Base-by-base conservation (phyloP, 2,329 filamentous ascomycete genomes). In the Aspergillus sp. region DNA sequence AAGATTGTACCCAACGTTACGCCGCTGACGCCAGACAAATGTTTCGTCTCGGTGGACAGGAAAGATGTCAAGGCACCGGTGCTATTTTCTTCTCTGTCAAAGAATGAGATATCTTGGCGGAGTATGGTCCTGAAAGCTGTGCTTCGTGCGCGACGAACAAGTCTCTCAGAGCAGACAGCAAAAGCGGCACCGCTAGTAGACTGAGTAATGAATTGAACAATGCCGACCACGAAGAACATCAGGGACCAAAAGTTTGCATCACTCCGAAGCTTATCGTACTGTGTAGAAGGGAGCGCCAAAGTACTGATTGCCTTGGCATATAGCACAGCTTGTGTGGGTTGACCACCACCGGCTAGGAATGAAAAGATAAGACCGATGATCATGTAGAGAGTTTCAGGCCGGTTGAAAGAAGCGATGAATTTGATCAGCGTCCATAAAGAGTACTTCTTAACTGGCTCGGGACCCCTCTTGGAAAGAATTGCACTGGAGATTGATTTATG, bases 41-140 rank as follows among this genome's bases (percentile, higher is more conserved):
- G 89, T 0, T 91, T 96, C 0, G 93, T 93, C 75, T 96, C 90
- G 0, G 91, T 96, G 2, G 90, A 93, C 12, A 97, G 79, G 76
- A 96, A 95, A 0, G 90, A 91, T 0, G 92, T 96, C 66, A 99
- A 79, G 1, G 92, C 89, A 63, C 95, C 95, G 6, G 91, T 88
- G 6, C 90, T 92, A 72, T 98, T 96, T 73, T 95, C 89, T 62
- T 96, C 90, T 45, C 82, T 83, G 73, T 98, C 95, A 66, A 97
- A 99, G 74, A 93, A 98, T 27, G 87, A 81, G 58, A 98, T 93
- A 62, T 98, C 95, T 75, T 98, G 93, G 63, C 93, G 90, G 52
- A 98, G 85, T 79, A 98, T 91, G 23, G 88, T 83, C 33, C 93
- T 84, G 80, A 99, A 97, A 6, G 92, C 90, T 57, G 81, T 82